A percentile compares a stretch with the other conserved stretches of the same genome.
Evolutionary conservation across 139 green algal genomes (phyloP).

Genomic region (Chlorella sorokiniana): DNA sequence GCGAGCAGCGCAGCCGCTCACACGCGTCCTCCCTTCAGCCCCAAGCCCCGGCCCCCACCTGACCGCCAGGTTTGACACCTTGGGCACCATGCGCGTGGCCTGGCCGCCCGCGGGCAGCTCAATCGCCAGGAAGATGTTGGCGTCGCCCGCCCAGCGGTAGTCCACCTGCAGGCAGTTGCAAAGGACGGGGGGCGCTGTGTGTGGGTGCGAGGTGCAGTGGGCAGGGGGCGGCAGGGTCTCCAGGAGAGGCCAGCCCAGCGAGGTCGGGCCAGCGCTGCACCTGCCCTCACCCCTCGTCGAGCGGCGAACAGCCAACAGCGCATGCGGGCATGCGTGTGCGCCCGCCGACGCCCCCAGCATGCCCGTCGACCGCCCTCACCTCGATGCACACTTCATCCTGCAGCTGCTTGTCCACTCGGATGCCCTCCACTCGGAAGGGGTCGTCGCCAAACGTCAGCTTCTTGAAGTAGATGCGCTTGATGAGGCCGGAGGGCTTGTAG

Average conservation of each 20-base stretch:
- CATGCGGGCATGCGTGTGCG: no score
- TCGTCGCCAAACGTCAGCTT: slow-evolving; percentile 85
- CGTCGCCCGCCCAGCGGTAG: slow-evolving; percentile 82
- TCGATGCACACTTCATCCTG: slow-evolving; percentile 45
- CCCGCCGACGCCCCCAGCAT: no score
- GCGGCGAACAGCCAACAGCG: no score
- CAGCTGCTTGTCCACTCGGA: slow-evolving; percentile 50
- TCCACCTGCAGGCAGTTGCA: slow-evolving; percentile 61
- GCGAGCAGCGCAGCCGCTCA: not conserved
- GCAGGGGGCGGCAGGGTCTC: no score
- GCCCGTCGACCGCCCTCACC: no score
- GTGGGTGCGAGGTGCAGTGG: no score
- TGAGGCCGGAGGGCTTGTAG: slow-evolving; percentile 66
- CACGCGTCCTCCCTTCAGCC: not conserved
- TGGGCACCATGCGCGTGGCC: slow-evolving; percentile 79
- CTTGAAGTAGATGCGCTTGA: slow-evolving; percentile 86
- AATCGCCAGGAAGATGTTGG: slow-evolving; percentile 87
- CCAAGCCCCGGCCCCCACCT: slow-evolving; percentile 1
- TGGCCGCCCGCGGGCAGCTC: slow-evolving; percentile 65
- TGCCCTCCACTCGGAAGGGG: slow-evolving; percentile 73
- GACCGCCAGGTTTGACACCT: slow-evolving; percentile 83
- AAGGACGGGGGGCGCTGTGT: not conserved
- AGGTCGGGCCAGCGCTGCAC: no score
- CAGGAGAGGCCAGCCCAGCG: no score
- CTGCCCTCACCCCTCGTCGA: no score